Percentiles rank a stretch among this genome's conserved stretches.
Conservation (phyloP, 495 filamentous ascomycete species). For the Penicillium goetzii region DNA sequence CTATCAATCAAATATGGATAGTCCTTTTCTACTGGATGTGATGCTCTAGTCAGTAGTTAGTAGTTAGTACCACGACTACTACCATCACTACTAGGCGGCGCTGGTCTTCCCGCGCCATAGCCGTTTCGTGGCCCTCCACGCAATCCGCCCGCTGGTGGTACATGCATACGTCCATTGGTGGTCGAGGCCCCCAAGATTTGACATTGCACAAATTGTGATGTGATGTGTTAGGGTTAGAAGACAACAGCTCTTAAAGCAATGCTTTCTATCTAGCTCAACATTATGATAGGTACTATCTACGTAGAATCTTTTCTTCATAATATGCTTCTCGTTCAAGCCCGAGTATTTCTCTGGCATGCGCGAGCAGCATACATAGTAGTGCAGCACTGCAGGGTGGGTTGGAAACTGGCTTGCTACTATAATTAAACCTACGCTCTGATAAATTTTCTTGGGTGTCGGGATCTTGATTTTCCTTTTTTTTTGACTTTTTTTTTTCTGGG, state of each 20-base stretch:
- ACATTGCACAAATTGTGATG: neutral
- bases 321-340: neutral
- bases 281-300: neutral
- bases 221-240: neutral
- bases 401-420: constrained; percentile 9
- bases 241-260: neutral
- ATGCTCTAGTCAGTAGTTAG: no score
- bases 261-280: neutral
- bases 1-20: no score
- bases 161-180: neutral
- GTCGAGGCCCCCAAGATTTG: constrained; percentile 2
- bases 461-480: constrained; percentile 9
- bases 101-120: constrained; percentile 9
- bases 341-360: neutral
- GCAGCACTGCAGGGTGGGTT: neutral
- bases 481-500: neutral
- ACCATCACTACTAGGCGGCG: neutral
- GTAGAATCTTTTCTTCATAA: neutral
- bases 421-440: constrained; percentile 11
- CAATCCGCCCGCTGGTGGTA: constrained; percentile 18
- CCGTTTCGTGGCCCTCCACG: constrained; percentile 29
- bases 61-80: no score
- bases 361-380: neutral
- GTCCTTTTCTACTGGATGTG: neutral
- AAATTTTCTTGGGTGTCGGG: neutral